A percentile compares a stretch with the other conserved stretches of the same genome.
Evolutionary conservation across 2,329 filamentous ascomycete species (phyloP).

Genomic region (Venturia pyrina): DNA sequence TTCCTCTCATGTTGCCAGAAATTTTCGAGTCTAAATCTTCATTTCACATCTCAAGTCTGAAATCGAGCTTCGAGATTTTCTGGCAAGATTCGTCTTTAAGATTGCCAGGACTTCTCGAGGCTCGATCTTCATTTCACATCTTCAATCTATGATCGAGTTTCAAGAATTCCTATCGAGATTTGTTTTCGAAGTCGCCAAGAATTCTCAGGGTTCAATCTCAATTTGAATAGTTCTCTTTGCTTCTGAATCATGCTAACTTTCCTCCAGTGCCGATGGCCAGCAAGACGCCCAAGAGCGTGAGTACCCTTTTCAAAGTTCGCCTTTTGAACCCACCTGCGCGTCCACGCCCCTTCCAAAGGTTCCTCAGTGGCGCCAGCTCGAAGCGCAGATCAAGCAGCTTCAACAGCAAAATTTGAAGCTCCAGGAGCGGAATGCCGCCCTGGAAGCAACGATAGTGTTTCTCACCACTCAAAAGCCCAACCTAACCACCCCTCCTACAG

Average conservation of each 20-base stretch:
- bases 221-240: not conserved
- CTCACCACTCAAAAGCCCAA: not conserved
- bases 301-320: not conserved
- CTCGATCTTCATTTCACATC: not conserved
- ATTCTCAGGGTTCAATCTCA: not conserved
- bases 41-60: not conserved
- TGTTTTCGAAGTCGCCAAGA: not conserved
- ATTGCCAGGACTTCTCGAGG: not conserved
- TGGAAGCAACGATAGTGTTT: not conserved
- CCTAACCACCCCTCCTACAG: not conserved
- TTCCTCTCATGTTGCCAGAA: not conserved
- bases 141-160: not conserved
- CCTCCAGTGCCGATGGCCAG: not conserved
- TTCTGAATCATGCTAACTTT: not conserved
- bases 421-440: not conserved
- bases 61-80: not conserved
- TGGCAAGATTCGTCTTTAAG: not conserved
- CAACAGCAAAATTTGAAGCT: not conserved
- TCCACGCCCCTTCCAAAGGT: not conserved
- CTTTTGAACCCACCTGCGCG: not conserved
- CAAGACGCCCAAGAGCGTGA: not conserved
- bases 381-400: no score
- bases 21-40: not conserved
- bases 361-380: no score
- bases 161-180: not conserved